Conservation (phyloP, 306 rosid genomes). For the Pyrus betulifolia region DNA sequence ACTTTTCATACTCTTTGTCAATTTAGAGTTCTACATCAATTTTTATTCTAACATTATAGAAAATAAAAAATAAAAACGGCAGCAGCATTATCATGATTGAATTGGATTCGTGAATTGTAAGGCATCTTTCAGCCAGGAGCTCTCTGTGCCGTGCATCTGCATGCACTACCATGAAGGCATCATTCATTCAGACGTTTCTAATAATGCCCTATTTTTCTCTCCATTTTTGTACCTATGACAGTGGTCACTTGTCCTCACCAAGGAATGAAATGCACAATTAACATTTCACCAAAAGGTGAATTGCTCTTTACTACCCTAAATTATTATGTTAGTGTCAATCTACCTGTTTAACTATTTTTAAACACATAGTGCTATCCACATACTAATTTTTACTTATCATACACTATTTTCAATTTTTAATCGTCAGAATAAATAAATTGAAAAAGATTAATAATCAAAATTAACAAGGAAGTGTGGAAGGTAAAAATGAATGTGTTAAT, state of each 20-base stretch:
- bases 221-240: background rate
- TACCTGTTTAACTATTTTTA: too few relatives aligned
- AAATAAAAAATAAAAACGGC: background rate
- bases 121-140: slow-evolving; percentile 29
- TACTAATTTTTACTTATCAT: too few relatives aligned
- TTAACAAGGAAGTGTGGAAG: too few relatives aligned
- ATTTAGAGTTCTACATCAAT: too few relatives aligned
- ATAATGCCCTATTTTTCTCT: background rate
- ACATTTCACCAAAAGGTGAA: background rate
- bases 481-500: too few relatives aligned
- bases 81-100: background rate
- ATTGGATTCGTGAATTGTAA: background rate
- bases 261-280: background rate
- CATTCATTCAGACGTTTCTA: background rate
- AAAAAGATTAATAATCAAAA: too few relatives aligned
- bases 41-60: too few relatives aligned
- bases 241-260: background rate
- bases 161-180: background rate
- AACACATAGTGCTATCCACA: too few relatives aligned
- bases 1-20: too few relatives aligned
- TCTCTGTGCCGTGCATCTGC: slow-evolving; percentile 6
- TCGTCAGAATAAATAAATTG: fast-evolving
- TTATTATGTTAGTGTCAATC: too few relatives aligned
- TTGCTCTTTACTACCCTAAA: too few relatives aligned
- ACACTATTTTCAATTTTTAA: too few relatives aligned